A percentile compares a stretch with the other conserved stretches of the same genome.
These are phyloP conservation scores for Citrullus mucosospermus DNA, from an alignment of 306 rosid species.

Conservation along the genomic window DNA sequence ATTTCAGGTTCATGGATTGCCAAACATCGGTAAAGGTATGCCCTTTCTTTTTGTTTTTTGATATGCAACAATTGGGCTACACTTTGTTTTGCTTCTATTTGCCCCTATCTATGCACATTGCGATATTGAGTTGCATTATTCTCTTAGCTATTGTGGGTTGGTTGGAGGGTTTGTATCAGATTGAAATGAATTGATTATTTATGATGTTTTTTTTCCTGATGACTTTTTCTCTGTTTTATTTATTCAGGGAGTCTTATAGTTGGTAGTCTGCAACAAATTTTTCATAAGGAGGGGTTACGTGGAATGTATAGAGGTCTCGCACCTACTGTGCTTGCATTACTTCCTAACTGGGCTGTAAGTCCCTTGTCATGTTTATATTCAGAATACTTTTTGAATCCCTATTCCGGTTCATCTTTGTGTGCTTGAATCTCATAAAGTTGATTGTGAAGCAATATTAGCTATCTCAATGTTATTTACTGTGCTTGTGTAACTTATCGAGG, in stretches of 20 bases:
- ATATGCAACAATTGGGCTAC: not conserved
- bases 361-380: not conserved
- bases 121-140: not conserved
- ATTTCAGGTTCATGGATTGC: conserved; percentile 70
- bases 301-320: conserved; percentile 90
- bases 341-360: conserved; percentile 95
- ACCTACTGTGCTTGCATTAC: conserved; percentile 75
- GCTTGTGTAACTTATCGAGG: not conserved
- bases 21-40: conserved; percentile 25
- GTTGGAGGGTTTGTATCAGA: not conserved
- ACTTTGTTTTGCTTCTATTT: not conserved
- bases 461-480: not conserved
- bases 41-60: not conserved
- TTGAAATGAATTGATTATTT: not conserved
- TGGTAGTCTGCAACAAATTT: conserved; percentile 61
- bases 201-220: not conserved
- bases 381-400: not conserved
- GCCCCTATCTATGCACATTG: not conserved
- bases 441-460: not conserved
- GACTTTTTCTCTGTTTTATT: not conserved
- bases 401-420: not conserved
- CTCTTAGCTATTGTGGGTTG: not conserved
- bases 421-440: not conserved
- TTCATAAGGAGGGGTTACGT: conserved; percentile 71
- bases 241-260: conserved; percentile 61